Conservation (phyloP, 805 yeast genomes). For the Ogataea pini region DNA sequence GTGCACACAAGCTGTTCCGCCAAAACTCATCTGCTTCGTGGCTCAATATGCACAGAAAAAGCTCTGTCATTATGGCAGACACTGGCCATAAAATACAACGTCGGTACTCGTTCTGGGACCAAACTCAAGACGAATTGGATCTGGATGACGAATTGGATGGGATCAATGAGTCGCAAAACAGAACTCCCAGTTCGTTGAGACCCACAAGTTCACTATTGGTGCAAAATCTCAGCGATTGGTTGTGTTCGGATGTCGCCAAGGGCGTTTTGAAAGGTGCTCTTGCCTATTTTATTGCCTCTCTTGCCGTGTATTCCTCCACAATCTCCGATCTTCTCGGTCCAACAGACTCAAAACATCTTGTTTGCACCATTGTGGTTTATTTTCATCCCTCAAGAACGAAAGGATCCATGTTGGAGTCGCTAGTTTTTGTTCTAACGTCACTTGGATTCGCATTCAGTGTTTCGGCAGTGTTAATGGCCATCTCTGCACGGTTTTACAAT, state of each 20-base stretch:
- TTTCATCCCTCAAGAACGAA: constrained; percentile 79
- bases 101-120: constrained; percentile 33
- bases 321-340: constrained; percentile 56
- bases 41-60: constrained; percentile 27
- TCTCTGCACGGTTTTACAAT: constrained; percentile 46
- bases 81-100: constrained; percentile 41
- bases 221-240: background rate
- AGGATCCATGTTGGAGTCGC: constrained; percentile 79
- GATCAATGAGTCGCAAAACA: background rate
- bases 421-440: constrained; percentile 58
- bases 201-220: constrained; percentile 13
- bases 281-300: constrained; percentile 73
- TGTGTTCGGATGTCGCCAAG: constrained; percentile 11
- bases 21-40: constrained; percentile 17
- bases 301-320: constrained; percentile 62
- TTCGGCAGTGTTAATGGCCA: constrained; percentile 51
- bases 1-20: constrained; percentile 8
- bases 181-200: constrained; percentile 2
- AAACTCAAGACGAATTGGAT: constrained; percentile 25
- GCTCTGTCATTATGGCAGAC: constrained; percentile 46
- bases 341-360: constrained; percentile 75
- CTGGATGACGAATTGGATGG: constrained; percentile 12
- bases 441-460: constrained; percentile 54
- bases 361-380: constrained; percentile 81
- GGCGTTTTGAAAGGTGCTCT: constrained; percentile 63